phyloP scores from a whole-genome alignment of 2,329 filamentous ascomycete genomes.

The Macroventuria anomochaeta region DNA sequence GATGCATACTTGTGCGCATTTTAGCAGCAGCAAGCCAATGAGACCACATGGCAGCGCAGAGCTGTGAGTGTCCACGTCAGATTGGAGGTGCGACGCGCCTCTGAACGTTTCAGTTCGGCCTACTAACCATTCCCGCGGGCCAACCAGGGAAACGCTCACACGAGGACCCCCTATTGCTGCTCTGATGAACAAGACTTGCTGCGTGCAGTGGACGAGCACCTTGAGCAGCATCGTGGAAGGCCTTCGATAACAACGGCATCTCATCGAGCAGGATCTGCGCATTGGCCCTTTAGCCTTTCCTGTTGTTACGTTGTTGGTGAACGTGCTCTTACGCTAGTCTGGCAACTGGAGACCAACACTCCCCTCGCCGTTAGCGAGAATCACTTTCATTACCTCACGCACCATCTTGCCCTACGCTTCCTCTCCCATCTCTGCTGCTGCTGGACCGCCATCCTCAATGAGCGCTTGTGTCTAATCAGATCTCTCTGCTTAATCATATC shows the following conservation, averaged over 20 bases:
- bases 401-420: constrained; percentile 20
- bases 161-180: constrained; percentile 17
- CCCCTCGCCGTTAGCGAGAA: constrained; percentile 14
- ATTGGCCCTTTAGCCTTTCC: constrained; percentile 1
- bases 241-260: not conserved
- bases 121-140: constrained; percentile 21
- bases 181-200: not conserved
- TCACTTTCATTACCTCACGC: constrained; percentile 22
- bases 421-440: constrained; percentile 23
- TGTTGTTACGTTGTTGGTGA: constrained; percentile 4
- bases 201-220: not conserved
- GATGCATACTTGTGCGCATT: not conserved
- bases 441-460: constrained; percentile 30
- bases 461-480: constrained; percentile 38
- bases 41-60: constrained; percentile 13
- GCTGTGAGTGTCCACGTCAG: constrained; percentile 37
- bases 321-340: constrained; percentile 12
- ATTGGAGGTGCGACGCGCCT: constrained; percentile 37
- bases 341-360: not conserved
- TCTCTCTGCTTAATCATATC: constrained; percentile 41
- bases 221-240: not conserved
- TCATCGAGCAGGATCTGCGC: not conserved
- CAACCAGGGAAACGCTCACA: constrained; percentile 27
- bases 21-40: constrained; percentile 16
- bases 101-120: constrained; percentile 36